A percentile compares a stretch with the other conserved stretches of the same genome.
Conservation (phyloP, 2,329 filamentous ascomycete species). For the Nigrospora oryzae region DNA sequence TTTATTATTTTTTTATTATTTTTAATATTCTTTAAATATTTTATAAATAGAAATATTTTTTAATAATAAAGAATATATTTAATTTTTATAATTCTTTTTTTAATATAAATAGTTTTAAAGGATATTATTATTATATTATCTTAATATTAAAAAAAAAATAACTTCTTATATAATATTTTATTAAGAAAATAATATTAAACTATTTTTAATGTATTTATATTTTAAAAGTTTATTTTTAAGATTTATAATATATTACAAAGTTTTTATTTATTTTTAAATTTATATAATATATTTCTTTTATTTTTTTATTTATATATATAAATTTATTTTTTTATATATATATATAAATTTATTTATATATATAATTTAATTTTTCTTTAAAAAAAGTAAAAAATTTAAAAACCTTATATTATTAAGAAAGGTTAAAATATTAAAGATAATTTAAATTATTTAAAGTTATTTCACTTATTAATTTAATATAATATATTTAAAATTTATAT, state of each 20-base stretch:
- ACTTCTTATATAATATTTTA: not conserved
- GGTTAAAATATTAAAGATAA: too few relatives aligned
- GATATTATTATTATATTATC: not conserved
- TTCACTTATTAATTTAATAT: slow-evolving; percentile 17
- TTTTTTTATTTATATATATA: too few relatives aligned
- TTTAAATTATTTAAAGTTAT: slow-evolving; percentile 20
- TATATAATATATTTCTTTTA: too few relatives aligned
- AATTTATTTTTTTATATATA: slow-evolving; percentile 24
- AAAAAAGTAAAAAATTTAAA: slow-evolving; percentile 13
- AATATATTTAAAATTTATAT: slow-evolving; percentile 16
- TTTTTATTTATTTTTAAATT: too few relatives aligned
- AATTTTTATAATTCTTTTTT: not conserved
- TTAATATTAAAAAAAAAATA: not conserved
- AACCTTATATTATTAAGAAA: slow-evolving; percentile 17
- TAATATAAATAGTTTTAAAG: slow-evolving; percentile 3
- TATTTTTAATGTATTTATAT: not conserved
- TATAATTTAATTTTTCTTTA: slow-evolving; percentile 13
- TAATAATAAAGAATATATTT: slow-evolving; percentile 5
- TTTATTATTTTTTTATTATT: slow-evolving; percentile 25
- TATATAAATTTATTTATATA: slow-evolving; percentile 13
- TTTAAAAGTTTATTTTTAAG: too few relatives aligned
- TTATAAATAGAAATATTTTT: slow-evolving; percentile 8
- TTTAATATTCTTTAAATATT: slow-evolving; percentile 17
- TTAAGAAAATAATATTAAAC: not conserved
- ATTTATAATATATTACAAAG: too few relatives aligned